A percentile compares a stretch with the other conserved stretches of the same genome.
phyloP scores from a whole-genome alignment of 495 filamentous ascomycete genomes.

The Xylaria castorea region DNA sequence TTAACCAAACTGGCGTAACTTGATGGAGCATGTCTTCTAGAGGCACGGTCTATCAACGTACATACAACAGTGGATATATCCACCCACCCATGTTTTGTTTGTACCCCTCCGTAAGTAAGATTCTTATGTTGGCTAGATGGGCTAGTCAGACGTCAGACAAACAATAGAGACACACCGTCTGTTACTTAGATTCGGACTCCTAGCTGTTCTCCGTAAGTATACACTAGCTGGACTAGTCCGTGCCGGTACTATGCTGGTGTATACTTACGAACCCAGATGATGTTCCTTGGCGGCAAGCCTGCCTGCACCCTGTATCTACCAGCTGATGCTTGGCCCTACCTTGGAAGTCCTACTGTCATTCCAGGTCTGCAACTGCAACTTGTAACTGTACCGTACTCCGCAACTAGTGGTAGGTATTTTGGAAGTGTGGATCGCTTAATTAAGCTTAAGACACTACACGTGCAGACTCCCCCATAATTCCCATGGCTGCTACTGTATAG shows the following conservation, averaged over 20 bases:
- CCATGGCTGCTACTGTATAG: not conserved
- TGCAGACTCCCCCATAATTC: not conserved
- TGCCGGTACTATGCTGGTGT: not conserved
- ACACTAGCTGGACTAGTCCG: not conserved
- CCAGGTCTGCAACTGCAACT: not conserved
- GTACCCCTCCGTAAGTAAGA: slow-evolving; percentile 1
- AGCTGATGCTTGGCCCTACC: not conserved
- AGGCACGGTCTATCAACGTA: not conserved
- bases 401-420: not conserved
- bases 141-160: slow-evolving; percentile 7
- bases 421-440: slow-evolving; percentile 12
- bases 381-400: not conserved
- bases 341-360: not conserved
- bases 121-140: not conserved
- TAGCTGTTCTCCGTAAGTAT: not conserved
- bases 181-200: not conserved
- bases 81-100: not conserved
- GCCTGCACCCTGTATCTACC: not conserved
- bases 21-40: not conserved
- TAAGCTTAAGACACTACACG: slow-evolving; percentile 23
- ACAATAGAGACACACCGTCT: not conserved
- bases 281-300: not conserved
- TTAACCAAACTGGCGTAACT: not conserved
- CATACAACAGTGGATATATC: not conserved
- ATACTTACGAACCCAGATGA: not conserved